Conservation (phyloP, 768 basidiomycete species). For the Naganishia onofrii region DNA sequence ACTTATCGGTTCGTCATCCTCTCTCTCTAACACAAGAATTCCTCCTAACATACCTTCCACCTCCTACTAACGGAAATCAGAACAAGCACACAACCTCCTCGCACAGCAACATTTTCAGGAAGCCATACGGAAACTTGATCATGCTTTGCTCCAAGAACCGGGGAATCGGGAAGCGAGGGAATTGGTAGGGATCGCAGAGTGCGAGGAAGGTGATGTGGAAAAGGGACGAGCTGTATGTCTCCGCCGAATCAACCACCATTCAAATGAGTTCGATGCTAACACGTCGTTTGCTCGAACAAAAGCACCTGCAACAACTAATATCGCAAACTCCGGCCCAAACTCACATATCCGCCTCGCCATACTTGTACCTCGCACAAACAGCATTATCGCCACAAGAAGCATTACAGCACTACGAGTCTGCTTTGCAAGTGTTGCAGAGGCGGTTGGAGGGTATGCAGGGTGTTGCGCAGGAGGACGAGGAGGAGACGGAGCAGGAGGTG, state of each 20-base stretch:
- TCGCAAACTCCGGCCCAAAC: conserved; percentile 58
- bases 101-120: conserved; percentile 19
- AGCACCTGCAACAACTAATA: conserved; percentile 64
- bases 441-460: conserved; percentile 49
- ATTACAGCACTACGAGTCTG: conserved; percentile 73
- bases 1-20: conserved; percentile 3
- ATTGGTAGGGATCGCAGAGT: conserved; percentile 71
- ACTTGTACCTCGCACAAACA: conserved; percentile 83
- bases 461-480: conserved; percentile 58
- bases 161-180: conserved; percentile 56
- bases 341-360: conserved; percentile 59
- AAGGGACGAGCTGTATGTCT: conserved; percentile 57
- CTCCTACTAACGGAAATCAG: neutral
- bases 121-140: conserved; percentile 10
- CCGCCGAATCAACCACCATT: too few species aligned
- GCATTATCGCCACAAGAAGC: conserved; percentile 73
- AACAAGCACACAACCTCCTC: conserved; percentile 23
- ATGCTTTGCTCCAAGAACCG: neutral
- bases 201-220: conserved; percentile 75
- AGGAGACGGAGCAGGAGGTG: conserved; percentile 61
- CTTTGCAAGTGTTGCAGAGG: conserved; percentile 48
- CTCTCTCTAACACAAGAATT: neutral
- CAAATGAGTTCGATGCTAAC: too few species aligned
- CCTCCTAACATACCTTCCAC: neutral
- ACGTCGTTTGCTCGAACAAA: too few species aligned